Base-by-base conservation (phyloP, 495 filamentous ascomycete species). In the Penicillium robsamsonii region DNA sequence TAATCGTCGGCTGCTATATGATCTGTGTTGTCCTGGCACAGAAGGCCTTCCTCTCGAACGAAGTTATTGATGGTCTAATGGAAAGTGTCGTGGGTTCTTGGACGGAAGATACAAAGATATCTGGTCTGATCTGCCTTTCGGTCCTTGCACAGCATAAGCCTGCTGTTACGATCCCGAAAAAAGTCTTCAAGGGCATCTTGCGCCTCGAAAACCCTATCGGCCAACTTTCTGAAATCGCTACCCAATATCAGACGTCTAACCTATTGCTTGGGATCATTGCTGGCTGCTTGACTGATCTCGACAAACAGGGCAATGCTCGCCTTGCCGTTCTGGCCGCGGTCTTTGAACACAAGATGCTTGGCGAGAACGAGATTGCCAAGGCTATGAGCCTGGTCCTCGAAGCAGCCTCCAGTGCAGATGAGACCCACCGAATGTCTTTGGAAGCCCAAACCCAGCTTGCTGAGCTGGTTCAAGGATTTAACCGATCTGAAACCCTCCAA, bases 1-100 rank as follows among this genome's bases (percentile, higher is more conserved):
- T 96, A 40, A 84, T 90, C 46, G 80, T 93, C 58, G 91, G 87
- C 20, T 91, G 86, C 63, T 97, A 96, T 66, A 96, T 96, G 90
- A 82, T 97, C 25, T 79, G 90, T 24, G 85, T 89, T 0, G 82
- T 97, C 50, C 75, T 97, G 50, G 91, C 86, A 9, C 85, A 90
- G 20, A 97, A 96, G 68, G 83, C 85, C 9, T 75, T 78, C 22
- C 78, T 97, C 15, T 81, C 87, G 25, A 90, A 96, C 59, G 81
- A 81, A 46, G 81, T 91, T 4, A 70, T 97, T 25, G 77, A 85
- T 53, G 84, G 84, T 5, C 75, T 97, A 59, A 96, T 97, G 92
- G 87, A 92, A 60, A 88, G 89, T 44, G 79, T 97, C 20, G 86
- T 87, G 11, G 73, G 72, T 22, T 87, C 87, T 7, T 96, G 88